Percentiles rank a stretch among this genome's conserved stretches.
Evolutionary conservation across 306 rosid species (phyloP).

Genomic region (Trifolium subterraneum): DNA sequence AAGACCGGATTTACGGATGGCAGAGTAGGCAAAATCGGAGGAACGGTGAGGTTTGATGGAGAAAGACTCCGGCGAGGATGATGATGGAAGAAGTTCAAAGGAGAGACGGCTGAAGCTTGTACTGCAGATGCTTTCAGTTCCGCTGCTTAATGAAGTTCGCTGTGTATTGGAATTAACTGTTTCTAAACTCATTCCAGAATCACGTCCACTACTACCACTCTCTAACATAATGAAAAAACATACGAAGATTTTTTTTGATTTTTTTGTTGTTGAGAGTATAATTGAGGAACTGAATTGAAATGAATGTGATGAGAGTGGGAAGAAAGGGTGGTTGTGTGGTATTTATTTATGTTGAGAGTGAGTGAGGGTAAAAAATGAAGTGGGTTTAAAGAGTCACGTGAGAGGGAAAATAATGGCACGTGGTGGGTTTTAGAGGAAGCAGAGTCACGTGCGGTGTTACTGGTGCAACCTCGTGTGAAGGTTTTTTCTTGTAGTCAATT

Average conservation of each 20-base stretch:
- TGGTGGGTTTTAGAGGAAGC: conserved; percentile 36
- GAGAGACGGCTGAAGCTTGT: conserved; percentile 90
- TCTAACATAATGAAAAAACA: conserved; percentile 59
- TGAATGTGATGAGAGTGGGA: conserved; percentile 38
- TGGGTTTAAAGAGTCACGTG: conserved; percentile 41
- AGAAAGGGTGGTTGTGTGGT: conserved; percentile 58
- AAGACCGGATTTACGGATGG: conserved; percentile 66
- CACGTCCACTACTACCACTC: conserved; percentile 55
- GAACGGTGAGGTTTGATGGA: conserved; percentile 87
- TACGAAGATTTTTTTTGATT: not conserved
- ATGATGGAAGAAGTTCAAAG: conserved; percentile 59
- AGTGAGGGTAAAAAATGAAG: conserved; percentile 1
- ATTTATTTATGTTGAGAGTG: conserved; percentile 56
- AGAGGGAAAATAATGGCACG: conserved; percentile 38
- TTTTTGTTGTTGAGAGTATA: conserved; percentile 3
- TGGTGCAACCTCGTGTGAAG: not conserved
- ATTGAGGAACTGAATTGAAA: conserved; percentile 2
- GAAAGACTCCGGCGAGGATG: conserved; percentile 56
- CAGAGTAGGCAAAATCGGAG: conserved; percentile 88
- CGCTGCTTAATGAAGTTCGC: conserved; percentile 83
- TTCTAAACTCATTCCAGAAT: conserved; percentile 67
- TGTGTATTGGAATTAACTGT: conserved; percentile 55
- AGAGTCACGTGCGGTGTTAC: conserved; percentile 44
- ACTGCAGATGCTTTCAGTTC: conserved; percentile 80
- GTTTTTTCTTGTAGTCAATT: conserved; percentile 7